Conservation (phyloP, 1,139 yeast species). For the Kluyveromyces marxianus region DNA sequence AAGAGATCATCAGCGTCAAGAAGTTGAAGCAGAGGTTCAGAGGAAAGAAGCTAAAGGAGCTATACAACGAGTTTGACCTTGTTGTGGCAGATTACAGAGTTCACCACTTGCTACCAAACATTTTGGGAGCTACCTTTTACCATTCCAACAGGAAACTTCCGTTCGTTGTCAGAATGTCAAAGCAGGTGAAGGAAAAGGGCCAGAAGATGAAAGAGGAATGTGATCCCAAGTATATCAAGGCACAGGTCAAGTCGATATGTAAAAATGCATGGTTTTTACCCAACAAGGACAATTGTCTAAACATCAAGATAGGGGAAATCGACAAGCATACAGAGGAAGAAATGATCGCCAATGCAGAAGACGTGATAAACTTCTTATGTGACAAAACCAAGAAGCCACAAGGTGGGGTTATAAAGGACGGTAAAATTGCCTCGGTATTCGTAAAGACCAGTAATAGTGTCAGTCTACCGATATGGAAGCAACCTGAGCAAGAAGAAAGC, state of each 20-base stretch:
- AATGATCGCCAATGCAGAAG: constrained; percentile 47
- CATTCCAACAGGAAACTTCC: constrained; percentile 56
- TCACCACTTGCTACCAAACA: constrained; percentile 47
- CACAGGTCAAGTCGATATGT: constrained; percentile 54
- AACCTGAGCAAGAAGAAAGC: neutral
- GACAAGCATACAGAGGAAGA: constrained; percentile 37
- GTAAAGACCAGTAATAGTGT: constrained; percentile 59
- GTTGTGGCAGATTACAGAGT: constrained; percentile 60
- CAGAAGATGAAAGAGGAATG: constrained; percentile 22
- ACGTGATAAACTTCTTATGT: constrained; percentile 44
- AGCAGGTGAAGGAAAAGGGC: constrained; percentile 36
- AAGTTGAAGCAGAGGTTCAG: constrained; percentile 43
- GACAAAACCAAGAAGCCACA: constrained; percentile 44
- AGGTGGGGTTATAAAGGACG: constrained; percentile 48
- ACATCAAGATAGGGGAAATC: constrained; percentile 44
- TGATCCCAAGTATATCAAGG: constrained; percentile 52
- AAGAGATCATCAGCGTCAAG: constrained; percentile 49
- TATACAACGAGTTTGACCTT: constrained; percentile 56
- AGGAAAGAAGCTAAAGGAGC: constrained; percentile 38
- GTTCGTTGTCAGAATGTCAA: constrained; percentile 57
- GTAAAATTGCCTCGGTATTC: constrained; percentile 41
- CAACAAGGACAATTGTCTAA: constrained; percentile 40
- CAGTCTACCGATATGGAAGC: constrained; percentile 41
- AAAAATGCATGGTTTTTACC: constrained; percentile 55
- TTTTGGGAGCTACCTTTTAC: constrained; percentile 51